Percentiles rank a stretch among this genome's conserved stretches.
These are phyloP conservation scores for Sarocladium brachiariae DNA, from an alignment of 2,329 filamentous ascomycete species.

Conservation along the genomic window DNA sequence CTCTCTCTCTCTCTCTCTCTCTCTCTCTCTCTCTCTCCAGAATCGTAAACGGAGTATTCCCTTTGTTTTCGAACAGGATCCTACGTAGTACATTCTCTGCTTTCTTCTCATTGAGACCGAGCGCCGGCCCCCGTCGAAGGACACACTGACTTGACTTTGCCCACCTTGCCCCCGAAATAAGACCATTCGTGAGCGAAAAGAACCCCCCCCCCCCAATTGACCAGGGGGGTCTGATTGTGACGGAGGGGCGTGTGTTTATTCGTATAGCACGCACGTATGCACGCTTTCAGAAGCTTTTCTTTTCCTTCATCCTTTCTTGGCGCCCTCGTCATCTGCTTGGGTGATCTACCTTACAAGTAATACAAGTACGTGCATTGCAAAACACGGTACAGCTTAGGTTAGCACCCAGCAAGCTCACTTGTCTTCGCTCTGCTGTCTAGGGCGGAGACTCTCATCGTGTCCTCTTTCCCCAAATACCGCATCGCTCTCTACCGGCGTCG, in stretches of 20 bases:
- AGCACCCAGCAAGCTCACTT: background rate
- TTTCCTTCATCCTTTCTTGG: background rate
- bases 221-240: background rate
- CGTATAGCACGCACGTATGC: background rate
- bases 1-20: conserved; percentile 7
- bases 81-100: too few species aligned
- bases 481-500: too few species aligned
- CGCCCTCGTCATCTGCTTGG: conserved; percentile 2
- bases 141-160: background rate
- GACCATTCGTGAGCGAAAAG: background rate
- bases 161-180: conserved; percentile 3
- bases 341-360: background rate
- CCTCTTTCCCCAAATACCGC: too few species aligned
- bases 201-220: background rate
- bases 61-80: too few species aligned
- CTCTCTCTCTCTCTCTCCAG: background rate
- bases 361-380: too few species aligned
- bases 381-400: too few species aligned
- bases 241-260: background rate
- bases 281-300: conserved; percentile 4
- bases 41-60: background rate
- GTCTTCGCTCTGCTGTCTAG: too few species aligned
- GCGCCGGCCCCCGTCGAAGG: too few species aligned
- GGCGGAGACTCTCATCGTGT: too few species aligned
- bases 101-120: too few species aligned